Evolutionary conservation across 768 basidiomycete genomes (phyloP).

Genomic region (Termitomyces sp.): DNA sequence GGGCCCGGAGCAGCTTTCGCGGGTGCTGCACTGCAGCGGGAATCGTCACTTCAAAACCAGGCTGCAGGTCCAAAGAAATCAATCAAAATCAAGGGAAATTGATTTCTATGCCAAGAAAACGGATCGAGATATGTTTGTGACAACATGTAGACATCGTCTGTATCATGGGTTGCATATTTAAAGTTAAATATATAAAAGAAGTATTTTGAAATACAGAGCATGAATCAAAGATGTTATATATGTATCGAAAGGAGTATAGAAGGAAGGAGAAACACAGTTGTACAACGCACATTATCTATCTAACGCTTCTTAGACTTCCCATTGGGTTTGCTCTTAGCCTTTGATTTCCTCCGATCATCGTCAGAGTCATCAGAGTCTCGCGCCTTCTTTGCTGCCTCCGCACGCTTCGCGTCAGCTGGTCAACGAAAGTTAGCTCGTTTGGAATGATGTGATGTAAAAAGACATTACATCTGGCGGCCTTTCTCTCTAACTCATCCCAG

Average conservation of each 20-base stretch:
- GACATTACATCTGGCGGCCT: slow-evolving; percentile 79
- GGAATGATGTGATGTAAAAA: neutral
- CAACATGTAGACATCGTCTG: neutral
- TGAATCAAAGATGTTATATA: neutral
- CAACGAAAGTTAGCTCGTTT: slow-evolving; percentile 17
- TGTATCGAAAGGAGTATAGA: neutral
- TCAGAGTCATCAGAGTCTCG: slow-evolving; percentile 53
- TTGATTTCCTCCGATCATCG: slow-evolving; percentile 38
- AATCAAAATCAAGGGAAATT: slow-evolving; percentile 2
- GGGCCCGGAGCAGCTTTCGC: slow-evolving; percentile 50
- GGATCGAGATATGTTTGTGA: neutral
- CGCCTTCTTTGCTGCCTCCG: slow-evolving; percentile 32
- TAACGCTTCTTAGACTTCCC: slow-evolving; percentile 11
- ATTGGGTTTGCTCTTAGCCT: slow-evolving; percentile 27
- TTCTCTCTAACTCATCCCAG: slow-evolving; percentile 93
- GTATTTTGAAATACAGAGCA: neutral
- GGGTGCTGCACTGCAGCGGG: slow-evolving; percentile 46
- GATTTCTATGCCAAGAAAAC: neutral
- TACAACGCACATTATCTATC: neutral
- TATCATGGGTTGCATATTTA: neutral
- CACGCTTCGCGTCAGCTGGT: slow-evolving; percentile 47
- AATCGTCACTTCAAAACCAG: slow-evolving; percentile 20
- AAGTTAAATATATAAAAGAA: neutral
- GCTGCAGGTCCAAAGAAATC: neutral
- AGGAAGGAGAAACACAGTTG: neutral